Evolutionary conservation across 2,329 filamentous ascomycete species (phyloP), one percentile per base, ranked within the genome.

Genomic region (Xylaria digitata): DNA sequence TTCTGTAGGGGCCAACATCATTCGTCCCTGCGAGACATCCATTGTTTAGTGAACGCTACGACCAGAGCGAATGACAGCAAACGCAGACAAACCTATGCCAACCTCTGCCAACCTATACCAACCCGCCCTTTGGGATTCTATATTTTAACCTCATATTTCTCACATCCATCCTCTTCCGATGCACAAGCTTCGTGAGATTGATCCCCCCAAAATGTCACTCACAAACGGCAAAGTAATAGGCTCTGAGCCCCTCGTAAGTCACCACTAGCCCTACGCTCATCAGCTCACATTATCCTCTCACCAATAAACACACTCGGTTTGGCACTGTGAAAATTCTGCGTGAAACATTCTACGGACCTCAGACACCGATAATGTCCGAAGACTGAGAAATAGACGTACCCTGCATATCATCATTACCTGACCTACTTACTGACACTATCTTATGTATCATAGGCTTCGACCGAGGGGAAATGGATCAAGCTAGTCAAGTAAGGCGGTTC

Each of bases 391-490:
- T 26, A 34, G 17, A 45, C 32, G 26, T n/a, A 9, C 37, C 4
- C 37, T 4, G 19, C 15, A 49, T 52, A 30, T 40, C 1, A 15
- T 45, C 21, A 6, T 17, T 30, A 11, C 9, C 34, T 0, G n/a
- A 3, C 1, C 15, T 8, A 40, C 21, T 21, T 42, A 30, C 63
- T 58, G 40, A 67, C 37, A 48, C 67, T 52, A 52, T 19, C 8
- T 23, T 6, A 13, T 55, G 37, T 13, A 43, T 13, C 46, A 46
- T 65, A 88, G 86, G 71, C 80, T 37, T 80, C 84, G 26, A 77
- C 74, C 11, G 85, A 90, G 64, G 87, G 87, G 21, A 82, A 81
- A 72, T 90, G 88, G 88, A 85, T 85, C 37, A 87, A 84, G 72
- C 81, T 90, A 6, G 81, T 86, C 70, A 85, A 86, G 87, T 89